Percentiles rank a stretch among this genome's conserved stretches.
Conservation (phyloP, 148 eudicot genomes). For the Linanthus parryae region DNA sequence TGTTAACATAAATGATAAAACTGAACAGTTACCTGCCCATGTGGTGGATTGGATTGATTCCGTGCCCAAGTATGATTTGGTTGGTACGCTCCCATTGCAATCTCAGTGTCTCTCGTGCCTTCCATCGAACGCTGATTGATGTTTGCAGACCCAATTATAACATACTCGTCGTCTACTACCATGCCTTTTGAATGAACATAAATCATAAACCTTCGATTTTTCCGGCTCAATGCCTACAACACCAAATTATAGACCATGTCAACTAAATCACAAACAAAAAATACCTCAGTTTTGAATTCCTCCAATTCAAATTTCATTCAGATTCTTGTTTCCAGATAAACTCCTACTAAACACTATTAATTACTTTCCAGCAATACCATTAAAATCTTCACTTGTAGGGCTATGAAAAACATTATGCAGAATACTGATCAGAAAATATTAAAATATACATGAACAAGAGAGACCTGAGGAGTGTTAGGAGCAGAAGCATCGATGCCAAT, state of each 20-base stretch:
- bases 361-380: too few species aligned
- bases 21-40: slow-evolving; percentile 58
- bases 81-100: slow-evolving; percentile 99
- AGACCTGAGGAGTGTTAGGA: slow-evolving; percentile 73
- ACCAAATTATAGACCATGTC: slow-evolving; percentile 8
- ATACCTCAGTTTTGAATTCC: neutral
- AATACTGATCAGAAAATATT: neutral
- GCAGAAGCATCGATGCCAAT: slow-evolving; percentile 24
- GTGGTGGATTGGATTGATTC: slow-evolving; percentile 45
- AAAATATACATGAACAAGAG: neutral
- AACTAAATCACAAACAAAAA: too few species aligned
- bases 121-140: slow-evolving; percentile 97
- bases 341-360: too few species aligned
- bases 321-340: too few species aligned
- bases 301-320: neutral
- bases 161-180: slow-evolving; percentile 96
- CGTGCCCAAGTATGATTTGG: slow-evolving; percentile 86
- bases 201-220: slow-evolving; percentile 83
- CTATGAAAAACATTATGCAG: too few species aligned
- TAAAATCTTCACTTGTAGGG: too few species aligned
- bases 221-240: slow-evolving; percentile 58
- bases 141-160: slow-evolving; percentile 91
- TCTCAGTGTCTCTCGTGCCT: slow-evolving; percentile 96
- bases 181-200: slow-evolving; percentile 98
- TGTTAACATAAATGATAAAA: neutral